Conservation (phyloP, 352 stramenopile genomes). For the Phytophthora sp. region DNA sequence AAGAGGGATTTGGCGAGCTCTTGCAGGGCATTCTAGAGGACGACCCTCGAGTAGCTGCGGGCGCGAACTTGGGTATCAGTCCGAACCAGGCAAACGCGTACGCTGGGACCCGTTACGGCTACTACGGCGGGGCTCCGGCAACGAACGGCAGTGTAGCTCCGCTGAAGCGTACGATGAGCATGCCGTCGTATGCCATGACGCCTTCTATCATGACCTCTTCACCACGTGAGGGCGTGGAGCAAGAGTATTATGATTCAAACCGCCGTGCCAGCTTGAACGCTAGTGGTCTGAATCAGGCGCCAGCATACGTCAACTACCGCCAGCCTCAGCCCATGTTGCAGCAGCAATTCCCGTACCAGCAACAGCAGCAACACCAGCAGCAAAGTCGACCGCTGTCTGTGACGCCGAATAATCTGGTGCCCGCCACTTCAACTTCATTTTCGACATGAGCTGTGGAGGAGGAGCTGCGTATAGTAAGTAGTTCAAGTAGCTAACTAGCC, state of each 20-base stretch:
- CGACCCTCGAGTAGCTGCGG: conserved; percentile 43
- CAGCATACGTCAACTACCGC: conserved; percentile 35
- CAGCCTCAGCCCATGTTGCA: conserved; percentile 33
- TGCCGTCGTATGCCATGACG: conserved; percentile 41
- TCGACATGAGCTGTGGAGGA: conserved; percentile 31
- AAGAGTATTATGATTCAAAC: conserved; percentile 38
- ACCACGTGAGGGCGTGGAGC: conserved; percentile 21
- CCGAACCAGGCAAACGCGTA: conserved; percentile 25
- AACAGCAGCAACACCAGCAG: conserved; percentile 29
- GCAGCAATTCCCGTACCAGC: conserved; percentile 36
- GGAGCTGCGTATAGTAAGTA: conserved; percentile 42
- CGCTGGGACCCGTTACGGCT: conserved; percentile 26
- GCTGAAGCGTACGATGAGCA: conserved; percentile 47
- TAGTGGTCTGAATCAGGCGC: no score
- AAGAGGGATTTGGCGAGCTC: conserved; percentile 74
- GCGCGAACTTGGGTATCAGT: conserved; percentile 21
- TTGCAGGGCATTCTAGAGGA: conserved; percentile 78
- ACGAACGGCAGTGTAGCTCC: conserved; percentile 26
- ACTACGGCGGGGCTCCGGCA: conserved; percentile 17
- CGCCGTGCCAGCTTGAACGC: conserved; percentile 36
- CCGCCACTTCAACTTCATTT: conserved; percentile 39
- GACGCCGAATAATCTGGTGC: conserved; percentile 27
- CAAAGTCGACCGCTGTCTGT: conserved; percentile 37
- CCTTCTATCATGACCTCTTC: conserved; percentile 25
- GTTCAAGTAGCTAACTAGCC: conserved; percentile 40